These are phyloP conservation scores for Kwoniella mangroviensis DNA, from an alignment of 768 basidiomycete genomes.

Conservation along the genomic window DNA sequence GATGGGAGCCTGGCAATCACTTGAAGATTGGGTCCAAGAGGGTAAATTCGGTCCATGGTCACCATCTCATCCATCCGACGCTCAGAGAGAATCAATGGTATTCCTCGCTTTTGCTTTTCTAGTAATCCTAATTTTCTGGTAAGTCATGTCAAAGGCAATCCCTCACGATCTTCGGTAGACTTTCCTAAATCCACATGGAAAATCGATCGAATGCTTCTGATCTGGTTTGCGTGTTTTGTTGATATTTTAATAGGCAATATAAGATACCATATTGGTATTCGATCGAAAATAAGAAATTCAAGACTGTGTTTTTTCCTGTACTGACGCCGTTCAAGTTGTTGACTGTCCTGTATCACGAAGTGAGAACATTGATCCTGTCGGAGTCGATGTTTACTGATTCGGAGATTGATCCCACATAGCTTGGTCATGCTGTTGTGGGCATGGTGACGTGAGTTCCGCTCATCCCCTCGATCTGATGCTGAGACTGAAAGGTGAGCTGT, in stretches of 20 bases:
- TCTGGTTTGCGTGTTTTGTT: neutral
- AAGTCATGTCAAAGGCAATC: neutral
- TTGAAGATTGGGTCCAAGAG: slow-evolving; percentile 21
- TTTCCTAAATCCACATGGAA: too few relatives aligned
- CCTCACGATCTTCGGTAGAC: neutral
- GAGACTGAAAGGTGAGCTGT: neutral
- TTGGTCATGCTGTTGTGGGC: slow-evolving; percentile 46
- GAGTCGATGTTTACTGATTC: neutral
- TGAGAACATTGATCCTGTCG: neutral
- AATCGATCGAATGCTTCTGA: too few relatives aligned
- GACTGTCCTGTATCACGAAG: slow-evolving; percentile 51
- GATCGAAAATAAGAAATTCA: neutral
- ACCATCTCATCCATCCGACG: slow-evolving; percentile 24
- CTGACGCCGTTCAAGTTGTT: slow-evolving; percentile 43
- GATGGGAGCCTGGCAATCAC: slow-evolving; percentile 13
- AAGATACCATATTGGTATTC: slow-evolving; percentile 18
- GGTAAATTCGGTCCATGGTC: slow-evolving; percentile 22
- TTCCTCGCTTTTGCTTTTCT: slow-evolving; percentile 22
- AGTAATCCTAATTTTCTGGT: slow-evolving; percentile 26
- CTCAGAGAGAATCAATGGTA: slow-evolving; percentile 29
- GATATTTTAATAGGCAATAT: slow-evolving; percentile 14
- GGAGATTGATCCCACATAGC: slow-evolving; percentile 17
- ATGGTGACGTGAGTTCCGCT: slow-evolving; percentile 24
- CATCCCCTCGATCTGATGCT: neutral
- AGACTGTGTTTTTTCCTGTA: slow-evolving; percentile 21